A percentile compares a stretch with the other conserved stretches of the same genome.
Evolutionary conservation across 2,329 filamentous ascomycete species (phyloP).

Genomic region (Myriangium duriaei): DNA sequence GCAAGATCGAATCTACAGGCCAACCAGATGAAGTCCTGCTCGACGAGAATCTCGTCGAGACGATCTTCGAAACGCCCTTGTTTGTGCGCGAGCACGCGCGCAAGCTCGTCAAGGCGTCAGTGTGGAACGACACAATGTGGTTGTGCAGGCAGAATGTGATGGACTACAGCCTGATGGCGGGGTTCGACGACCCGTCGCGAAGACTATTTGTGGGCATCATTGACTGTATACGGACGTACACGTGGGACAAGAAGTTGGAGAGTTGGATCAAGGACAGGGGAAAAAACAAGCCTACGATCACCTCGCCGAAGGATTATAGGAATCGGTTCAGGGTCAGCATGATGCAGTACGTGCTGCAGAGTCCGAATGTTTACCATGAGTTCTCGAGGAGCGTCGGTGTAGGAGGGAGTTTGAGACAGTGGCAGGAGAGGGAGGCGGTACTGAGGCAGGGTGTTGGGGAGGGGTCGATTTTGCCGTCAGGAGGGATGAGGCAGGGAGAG

Average conservation of each 20-base stretch:
- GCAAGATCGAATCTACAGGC: constrained; percentile 89
- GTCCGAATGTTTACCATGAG: constrained; percentile 64
- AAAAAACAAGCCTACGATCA: constrained; percentile 80
- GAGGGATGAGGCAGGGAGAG: constrained; percentile 5
- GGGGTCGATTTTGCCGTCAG: background rate
- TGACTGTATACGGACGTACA: constrained; percentile 95
- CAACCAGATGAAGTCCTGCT: constrained; percentile 92
- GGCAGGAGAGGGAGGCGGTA: constrained; percentile 1
- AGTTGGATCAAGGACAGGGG: constrained; percentile 98
- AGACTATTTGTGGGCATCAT: constrained; percentile 97
- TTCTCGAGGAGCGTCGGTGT: constrained; percentile 31
- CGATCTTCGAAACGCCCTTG: constrained; percentile 92
- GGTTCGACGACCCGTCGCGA: constrained; percentile 78
- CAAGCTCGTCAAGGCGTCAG: constrained; percentile 77
- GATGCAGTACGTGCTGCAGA: constrained; percentile 72
- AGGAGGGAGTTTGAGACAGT: constrained; percentile 1
- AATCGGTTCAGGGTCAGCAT: constrained; percentile 91
- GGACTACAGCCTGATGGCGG: constrained; percentile 98
- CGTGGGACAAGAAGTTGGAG: constrained; percentile 99
- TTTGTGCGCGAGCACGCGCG: constrained; percentile 95
- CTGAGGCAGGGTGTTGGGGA: background rate
- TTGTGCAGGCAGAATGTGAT: constrained; percentile 91
- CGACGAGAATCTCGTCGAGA: constrained; percentile 98
- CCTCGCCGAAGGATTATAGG: constrained; percentile 94
- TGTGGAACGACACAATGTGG: constrained; percentile 97